phyloP scores from a whole-genome alignment of 805 yeast species.

The Kodamaea laetipori region DNA sequence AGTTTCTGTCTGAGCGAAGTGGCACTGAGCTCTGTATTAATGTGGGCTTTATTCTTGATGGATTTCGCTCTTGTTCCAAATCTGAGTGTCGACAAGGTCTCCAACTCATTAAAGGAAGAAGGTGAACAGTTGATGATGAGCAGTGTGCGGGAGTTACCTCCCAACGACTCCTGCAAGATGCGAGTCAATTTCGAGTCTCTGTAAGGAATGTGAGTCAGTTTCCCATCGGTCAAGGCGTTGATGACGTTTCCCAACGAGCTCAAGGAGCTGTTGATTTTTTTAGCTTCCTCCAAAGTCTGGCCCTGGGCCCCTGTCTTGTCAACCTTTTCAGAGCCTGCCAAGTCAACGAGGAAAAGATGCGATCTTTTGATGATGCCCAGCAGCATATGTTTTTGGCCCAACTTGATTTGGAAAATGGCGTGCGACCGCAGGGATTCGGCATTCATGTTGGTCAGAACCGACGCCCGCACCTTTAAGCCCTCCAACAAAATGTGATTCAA shows the following conservation, averaged over 20 bases:
- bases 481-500: conserved; percentile 56
- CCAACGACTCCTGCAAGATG: conserved; percentile 74
- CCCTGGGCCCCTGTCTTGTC: conserved; percentile 79
- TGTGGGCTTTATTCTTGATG: conserved; percentile 64
- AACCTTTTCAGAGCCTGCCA: conserved; percentile 86
- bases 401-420: conserved; percentile 68
- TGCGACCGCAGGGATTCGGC: conserved; percentile 77
- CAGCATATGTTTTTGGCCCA: conserved; percentile 58
- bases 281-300: conserved; percentile 76
- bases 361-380: conserved; percentile 64
- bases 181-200: conserved; percentile 79
- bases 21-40: conserved; percentile 59
- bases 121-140: conserved; percentile 76
- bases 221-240: conserved; percentile 71
- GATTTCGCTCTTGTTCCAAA: conserved; percentile 75
- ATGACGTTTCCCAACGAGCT: conserved; percentile 81
- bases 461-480: conserved; percentile 59
- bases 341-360: conserved; percentile 72
- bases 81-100: conserved; percentile 70
- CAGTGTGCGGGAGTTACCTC: conserved; percentile 80
- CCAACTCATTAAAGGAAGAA: conserved; percentile 53
- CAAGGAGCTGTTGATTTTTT: conserved; percentile 77
- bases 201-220: conserved; percentile 67
- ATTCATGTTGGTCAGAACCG: conserved; percentile 69
- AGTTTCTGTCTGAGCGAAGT: conserved; percentile 48